Evolutionary conservation across 1,284 basidiomycete genomes (phyloP), one percentile per base, ranked within the genome.

Genomic region (Marasmius sp.): DNA sequence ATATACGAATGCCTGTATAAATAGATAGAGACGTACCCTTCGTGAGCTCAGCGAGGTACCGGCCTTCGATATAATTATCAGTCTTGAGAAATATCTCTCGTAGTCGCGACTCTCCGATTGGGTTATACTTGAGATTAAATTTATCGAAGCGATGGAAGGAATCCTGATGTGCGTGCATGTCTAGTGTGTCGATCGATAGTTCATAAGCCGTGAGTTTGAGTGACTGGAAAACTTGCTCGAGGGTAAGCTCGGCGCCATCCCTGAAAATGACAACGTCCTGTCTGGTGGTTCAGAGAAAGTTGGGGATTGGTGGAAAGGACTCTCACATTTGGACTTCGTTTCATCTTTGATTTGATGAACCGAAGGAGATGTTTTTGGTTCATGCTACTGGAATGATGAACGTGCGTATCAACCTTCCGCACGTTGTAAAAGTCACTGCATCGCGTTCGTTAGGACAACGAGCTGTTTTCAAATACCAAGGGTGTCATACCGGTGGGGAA

Each of bases 301-400:
- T 57, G 48, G 14, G 34, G 22, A 18, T 27, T n/a, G 20, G 16
- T 36, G 62, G 10, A 50, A 20, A 22, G 57, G 49, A 50, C 36
- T 73, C 82, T 41, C 63, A 91, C 92, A 55, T 94, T 71, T 1
- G 93, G 87, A 69, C 81, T 86, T 33, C 86, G 86, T 76, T 94
- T 95, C 91, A 95, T 94, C 77, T 99, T 98, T 50, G 91, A 89
- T 76, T 99, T 99, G 82, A 99, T 99, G 79, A 99, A 99, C 6
- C 97, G 95, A 27, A 99, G 80, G n/a, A 99, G 79, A 78, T 99
- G 97, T 77, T 99, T 99, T 75, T 99, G 97, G 75, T 99, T 99
- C 97, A 99, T 98, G 74, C 93, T 92, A 59, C 96, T 97, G 10
- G 95, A 97, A 75, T 99, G 95, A 72, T 99, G 97, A 20, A 99